Base-by-base conservation (phyloP, 805 yeast genomes). In the Millerozyma miso region DNA sequence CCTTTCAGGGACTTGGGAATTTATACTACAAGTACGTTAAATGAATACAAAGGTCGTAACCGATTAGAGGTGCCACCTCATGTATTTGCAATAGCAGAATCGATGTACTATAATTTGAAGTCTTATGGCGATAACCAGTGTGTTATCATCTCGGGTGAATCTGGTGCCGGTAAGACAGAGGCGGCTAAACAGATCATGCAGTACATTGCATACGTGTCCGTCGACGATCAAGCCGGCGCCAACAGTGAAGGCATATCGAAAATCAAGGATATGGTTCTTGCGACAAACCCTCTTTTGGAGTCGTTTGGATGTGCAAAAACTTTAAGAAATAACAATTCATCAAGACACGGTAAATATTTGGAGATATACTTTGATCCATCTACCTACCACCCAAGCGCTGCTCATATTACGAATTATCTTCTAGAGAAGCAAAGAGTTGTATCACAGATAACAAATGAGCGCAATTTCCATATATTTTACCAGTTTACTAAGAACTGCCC, bases 161-260 rank as follows among this genome's bases (percentile, higher is more conserved):
- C 96, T 1, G 98, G 98, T 48, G 98, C 98, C 3, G 98, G 98
- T 39, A 91, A 91, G 60, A 91, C 98, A 4, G 98, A 91, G 67
- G 97, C 97, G 17, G 97, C 98, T 34, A 91, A 91, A 71, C 81
- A 95, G 62, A 90, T 91, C 64, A 91, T 91, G 98, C 97, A 91
- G 66, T 91, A 91, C 62, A 85, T 91, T 53, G 89, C 97, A 31
- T 81, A 90, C 18, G 96, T 89, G 3, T 83, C 93, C 1, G 95
- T 90, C 10, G 70, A 63, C 40, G 56, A 51, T 20, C 16, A 37
- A 6, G 14, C 15, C 12, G 19, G 19, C 8, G 18, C 39, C 13
- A 66, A 80, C 5, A 74, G 85, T 16, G 73, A 72, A n/a, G 79
- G 80, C 14, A 91, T 93, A 55, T 81, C 85, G 48, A 82, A 81